Base-by-base conservation (phyloP, 345 rosid genomes). In the Rhizophora apiculata region DNA sequence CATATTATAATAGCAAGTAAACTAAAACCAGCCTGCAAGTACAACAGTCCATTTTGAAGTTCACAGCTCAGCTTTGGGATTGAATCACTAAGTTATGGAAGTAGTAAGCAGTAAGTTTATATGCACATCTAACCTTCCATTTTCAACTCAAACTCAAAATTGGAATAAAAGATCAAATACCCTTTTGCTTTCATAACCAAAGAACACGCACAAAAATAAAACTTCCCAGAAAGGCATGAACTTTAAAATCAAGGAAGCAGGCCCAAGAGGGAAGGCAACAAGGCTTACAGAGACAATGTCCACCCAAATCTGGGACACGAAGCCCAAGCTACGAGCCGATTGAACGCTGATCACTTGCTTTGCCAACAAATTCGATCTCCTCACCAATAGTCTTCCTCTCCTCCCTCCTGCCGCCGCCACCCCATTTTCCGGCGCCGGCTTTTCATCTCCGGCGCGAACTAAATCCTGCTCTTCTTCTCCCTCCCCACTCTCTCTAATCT, bases 291-390 rank as follows among this genome's bases (percentile, higher is more conserved):
- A 80, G 69, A 55, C 8, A 51, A 88, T 78, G 67, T 93, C 89
- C 70, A 91, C 96, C 97, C 97, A 93, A 20, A 91, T 80, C 73
- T 91, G 98, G 58, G 98, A 85, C 13, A 91, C 81, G 39, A 82
- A 91, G 27, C 98, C 98, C 84, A 90, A 78, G 77, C 82, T 74
- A 51, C 79, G 85, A 69, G 98, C 98, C 57, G 98, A 86, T 6
- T 83, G 82, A 31, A 91, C 68, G 78, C 89, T 84, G 43, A 93
- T 80, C 31, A 89, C 97, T 82, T 91, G 96, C 88, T 89, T 90
- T 31, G 98, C 98, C 72, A 90, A 73, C 74, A 93, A 68, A 66
- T 77, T 84, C 27, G 96, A 87, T 60, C 98, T 86, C 81, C 56
- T 81, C 66, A 80, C 68, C 82, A 76, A 34, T 74, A 84, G 87